Conservation (phyloP, 2,329 filamentous ascomycete species). For the Aureobasidium subglaciale region DNA sequence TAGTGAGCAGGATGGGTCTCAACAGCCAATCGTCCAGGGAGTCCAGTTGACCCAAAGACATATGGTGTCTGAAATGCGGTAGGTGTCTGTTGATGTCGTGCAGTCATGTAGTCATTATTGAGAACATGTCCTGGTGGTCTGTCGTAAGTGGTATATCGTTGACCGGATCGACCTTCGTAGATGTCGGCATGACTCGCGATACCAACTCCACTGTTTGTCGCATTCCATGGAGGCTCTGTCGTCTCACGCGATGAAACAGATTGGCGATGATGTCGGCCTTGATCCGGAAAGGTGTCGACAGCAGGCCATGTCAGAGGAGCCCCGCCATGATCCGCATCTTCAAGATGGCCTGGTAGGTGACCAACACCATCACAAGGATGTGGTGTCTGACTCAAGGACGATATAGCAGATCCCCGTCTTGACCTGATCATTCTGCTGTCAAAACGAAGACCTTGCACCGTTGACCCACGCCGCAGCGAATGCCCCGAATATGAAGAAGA, state of each 20-base stretch:
- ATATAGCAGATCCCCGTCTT: conserved; percentile 3
- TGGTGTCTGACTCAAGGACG: not conserved
- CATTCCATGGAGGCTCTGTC: not conserved
- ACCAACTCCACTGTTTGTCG: not conserved
- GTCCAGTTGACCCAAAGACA: not conserved
- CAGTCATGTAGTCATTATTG: not conserved
- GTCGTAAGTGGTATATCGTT: not conserved
- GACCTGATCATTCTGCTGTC: conserved; percentile 9
- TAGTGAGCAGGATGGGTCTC: not conserved
- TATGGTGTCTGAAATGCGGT: not conserved
- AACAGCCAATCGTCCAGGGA: not conserved
- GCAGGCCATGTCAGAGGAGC: not conserved
- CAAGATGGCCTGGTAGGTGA: not conserved
- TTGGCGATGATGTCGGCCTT: not conserved
- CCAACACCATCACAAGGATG: not conserved
- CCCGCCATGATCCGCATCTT: conserved; percentile 6
- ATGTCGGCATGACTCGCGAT: not conserved
- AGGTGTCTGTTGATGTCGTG: not conserved
- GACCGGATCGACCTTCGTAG: not conserved
- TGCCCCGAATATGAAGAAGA: not conserved
- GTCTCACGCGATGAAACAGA: not conserved
- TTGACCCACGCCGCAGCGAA: not conserved
- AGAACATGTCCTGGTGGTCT: not conserved
- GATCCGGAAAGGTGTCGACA: not conserved
- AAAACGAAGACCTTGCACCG: not conserved